These are phyloP conservation scores for Amphicarpaea edgeworthii DNA, from an alignment of 306 rosid genomes.

Conservation along the genomic window DNA sequence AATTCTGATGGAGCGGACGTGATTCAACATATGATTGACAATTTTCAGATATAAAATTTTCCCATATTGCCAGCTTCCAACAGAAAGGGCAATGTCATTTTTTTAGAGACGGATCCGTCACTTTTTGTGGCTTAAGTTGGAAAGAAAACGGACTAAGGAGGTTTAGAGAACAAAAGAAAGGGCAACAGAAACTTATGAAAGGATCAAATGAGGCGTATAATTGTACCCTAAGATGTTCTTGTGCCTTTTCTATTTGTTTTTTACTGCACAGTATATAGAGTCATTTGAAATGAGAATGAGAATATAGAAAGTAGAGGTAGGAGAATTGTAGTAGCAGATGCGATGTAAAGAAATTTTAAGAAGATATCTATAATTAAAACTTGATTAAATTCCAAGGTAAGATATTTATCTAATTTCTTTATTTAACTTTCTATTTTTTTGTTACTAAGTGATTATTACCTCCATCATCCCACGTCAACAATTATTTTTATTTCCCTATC, in stretches of 20 bases:
- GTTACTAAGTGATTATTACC: not conserved
- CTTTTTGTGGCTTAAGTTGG: not conserved
- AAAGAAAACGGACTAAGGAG: not conserved
- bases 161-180: slow-evolving; percentile 11
- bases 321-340: too few relatives aligned
- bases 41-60: slow-evolving; percentile 58
- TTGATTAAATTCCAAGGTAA: too few relatives aligned
- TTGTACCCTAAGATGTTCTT: slow-evolving; percentile 1
- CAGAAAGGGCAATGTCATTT: not conserved
- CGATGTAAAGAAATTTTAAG: too few relatives aligned
- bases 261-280: not conserved
- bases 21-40: slow-evolving; percentile 84
- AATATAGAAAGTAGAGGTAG: not conserved
- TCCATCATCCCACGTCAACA: not conserved
- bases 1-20: slow-evolving; percentile 83
- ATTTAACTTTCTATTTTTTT: not conserved
- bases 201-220: not conserved
- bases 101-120: not conserved
- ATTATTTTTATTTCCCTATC: not conserved
- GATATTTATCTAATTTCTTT: too few relatives aligned
- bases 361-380: too few relatives aligned
- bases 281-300: not conserved
- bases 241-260: not conserved
- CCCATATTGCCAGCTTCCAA: slow-evolving; percentile 18
- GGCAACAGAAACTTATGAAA: not conserved